phyloP scores from a whole-genome alignment of 2,329 filamentous ascomycete genomes.

The Zalaria obscura region DNA sequence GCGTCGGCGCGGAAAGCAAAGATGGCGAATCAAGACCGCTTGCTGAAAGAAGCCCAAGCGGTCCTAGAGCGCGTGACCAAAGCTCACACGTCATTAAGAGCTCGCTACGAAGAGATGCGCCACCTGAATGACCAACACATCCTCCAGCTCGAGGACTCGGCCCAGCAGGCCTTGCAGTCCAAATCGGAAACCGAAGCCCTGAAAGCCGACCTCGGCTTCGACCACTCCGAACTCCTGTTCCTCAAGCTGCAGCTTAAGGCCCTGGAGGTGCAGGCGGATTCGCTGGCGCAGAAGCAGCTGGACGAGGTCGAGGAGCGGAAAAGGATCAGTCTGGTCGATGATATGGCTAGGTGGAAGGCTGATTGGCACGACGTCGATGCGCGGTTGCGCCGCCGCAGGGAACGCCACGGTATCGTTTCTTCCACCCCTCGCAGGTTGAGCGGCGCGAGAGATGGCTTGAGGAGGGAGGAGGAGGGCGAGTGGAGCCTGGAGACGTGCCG shows the following conservation, averaged over 20 bases:
- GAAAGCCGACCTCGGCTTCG: conserved; percentile 21
- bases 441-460: conserved; percentile 1
- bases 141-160: conserved; percentile 15
- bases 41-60: conserved; percentile 15
- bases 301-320: conserved; percentile 7
- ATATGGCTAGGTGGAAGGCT: conserved; percentile 19
- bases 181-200: conserved; percentile 23
- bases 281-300: conserved; percentile 3
- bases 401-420: conserved; percentile 14
- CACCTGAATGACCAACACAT: conserved; percentile 16
- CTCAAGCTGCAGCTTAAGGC: conserved; percentile 24
- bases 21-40: conserved; percentile 9
- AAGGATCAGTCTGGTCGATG: conserved; percentile 12
- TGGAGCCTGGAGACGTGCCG: conserved; percentile 7
- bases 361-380: conserved; percentile 21
- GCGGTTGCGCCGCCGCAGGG: conserved; percentile 14
- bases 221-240: conserved; percentile 23
- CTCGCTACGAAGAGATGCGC: conserved; percentile 18
- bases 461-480: conserved; percentile 5
- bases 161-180: conserved; percentile 16
- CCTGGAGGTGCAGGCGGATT: conserved; percentile 18
- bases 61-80: conserved; percentile 15
- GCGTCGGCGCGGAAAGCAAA: neutral
- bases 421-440: conserved; percentile 2
- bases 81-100: conserved; percentile 16